Percentiles rank a stretch among this genome's conserved stretches.
Conservation (phyloP, 2,329 filamentous ascomycete species). For the Ambrosiella xylebori region DNA sequence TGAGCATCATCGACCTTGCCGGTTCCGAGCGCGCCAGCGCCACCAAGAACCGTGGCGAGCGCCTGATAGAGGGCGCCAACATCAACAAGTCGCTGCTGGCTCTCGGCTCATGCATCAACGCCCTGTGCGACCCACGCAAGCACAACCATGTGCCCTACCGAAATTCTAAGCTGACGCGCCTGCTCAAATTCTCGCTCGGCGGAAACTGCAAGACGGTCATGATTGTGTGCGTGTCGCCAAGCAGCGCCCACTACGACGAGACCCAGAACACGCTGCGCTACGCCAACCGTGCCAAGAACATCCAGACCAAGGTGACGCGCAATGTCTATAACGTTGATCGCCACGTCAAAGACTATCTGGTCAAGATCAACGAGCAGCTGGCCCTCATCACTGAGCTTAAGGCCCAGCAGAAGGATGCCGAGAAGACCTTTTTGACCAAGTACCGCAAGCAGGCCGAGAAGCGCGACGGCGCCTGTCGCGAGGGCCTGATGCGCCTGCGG, state of each 20-base stretch:
- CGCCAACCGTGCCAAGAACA: conserved; percentile 95
- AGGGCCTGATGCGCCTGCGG: conserved; percentile 66
- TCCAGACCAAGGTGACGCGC: conserved; percentile 97
- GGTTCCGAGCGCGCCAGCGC: conserved; percentile 91
- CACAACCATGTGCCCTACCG: conserved; percentile 90
- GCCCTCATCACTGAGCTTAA: conserved; percentile 91
- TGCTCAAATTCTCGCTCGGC: conserved; percentile 91
- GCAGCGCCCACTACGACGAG: conserved; percentile 92
- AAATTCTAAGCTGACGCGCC: conserved; percentile 88
- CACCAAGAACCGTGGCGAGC: conserved; percentile 87
- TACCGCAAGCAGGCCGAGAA: conserved; percentile 85
- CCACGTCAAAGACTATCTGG: conserved; percentile 96
- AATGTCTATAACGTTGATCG: conserved; percentile 99
- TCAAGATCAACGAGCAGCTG: conserved; percentile 98
- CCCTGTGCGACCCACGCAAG: conserved; percentile 81
- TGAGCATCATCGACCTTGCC: conserved; percentile 95
- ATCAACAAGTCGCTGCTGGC: conserved; percentile 98
- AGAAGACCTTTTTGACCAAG: conserved; percentile 65
- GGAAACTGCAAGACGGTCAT: conserved; percentile 99
- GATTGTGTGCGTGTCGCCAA: conserved; percentile 97
- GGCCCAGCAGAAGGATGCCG: conserved; percentile 78
- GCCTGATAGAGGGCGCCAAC: conserved; percentile 84
- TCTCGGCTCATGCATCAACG: conserved; percentile 93
- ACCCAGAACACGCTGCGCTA: conserved; percentile 96
- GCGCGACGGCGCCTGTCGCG: conserved; percentile 54